phyloP scores from a whole-genome alignment of 176 grass and related monocot species.

The Bothriochloa decipiens region DNA sequence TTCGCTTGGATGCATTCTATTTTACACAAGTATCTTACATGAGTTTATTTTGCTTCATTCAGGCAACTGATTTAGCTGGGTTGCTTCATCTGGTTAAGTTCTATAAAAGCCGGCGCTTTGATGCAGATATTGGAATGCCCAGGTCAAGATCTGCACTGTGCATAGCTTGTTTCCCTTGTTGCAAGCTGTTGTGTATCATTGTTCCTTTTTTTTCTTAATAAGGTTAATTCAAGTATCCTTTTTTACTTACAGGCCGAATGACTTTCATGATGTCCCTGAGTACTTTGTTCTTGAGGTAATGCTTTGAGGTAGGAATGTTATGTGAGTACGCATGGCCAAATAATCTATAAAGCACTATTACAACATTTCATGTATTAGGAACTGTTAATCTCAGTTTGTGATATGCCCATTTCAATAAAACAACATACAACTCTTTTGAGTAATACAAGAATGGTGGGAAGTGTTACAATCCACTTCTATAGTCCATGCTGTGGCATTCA shows the following conservation, averaged over 20 bases:
- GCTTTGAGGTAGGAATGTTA: slow-evolving; percentile 96
- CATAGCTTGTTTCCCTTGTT: slow-evolving; percentile 13
- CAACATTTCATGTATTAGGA: slow-evolving; percentile 13
- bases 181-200: slow-evolving; percentile 10
- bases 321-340: slow-evolving; percentile 42
- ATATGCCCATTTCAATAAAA: slow-evolving; percentile 14
- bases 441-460: not conserved
- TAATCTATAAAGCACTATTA: slow-evolving; percentile 9
- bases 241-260: slow-evolving; percentile 81
- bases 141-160: slow-evolving; percentile 64
- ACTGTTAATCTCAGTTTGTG: slow-evolving; percentile 23
- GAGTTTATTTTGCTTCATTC: slow-evolving; percentile 42
- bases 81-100: slow-evolving; percentile 91
- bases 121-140: slow-evolving; percentile 94
- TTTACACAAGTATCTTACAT: too few species aligned
- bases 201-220: slow-evolving; percentile 27
- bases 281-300: slow-evolving; percentile 99
- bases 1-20: slow-evolving; percentile 4
- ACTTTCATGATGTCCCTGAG: slow-evolving; percentile 90
- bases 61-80: slow-evolving; percentile 91
- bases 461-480: slow-evolving; percentile 1
- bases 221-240: slow-evolving; percentile 40
- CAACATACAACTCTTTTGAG: slow-evolving; percentile 6
- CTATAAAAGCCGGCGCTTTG: slow-evolving; percentile 89
- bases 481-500: not conserved